Base-by-base conservation (phyloP, 164 flowering plant species). In the Aristolochia contorta region DNA sequence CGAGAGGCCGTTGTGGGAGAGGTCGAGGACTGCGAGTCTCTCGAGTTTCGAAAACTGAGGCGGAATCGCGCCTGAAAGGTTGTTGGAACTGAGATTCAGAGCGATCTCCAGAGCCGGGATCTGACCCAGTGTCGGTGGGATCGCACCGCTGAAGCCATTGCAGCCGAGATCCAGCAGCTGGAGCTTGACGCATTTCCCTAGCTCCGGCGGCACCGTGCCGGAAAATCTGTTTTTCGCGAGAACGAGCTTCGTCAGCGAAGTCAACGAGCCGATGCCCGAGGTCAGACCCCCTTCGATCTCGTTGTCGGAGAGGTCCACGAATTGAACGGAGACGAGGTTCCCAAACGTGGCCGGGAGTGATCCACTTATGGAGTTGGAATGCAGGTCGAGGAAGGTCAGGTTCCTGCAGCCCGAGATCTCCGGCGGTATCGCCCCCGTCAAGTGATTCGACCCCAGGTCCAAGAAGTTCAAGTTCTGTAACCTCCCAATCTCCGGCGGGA, bases 401-500 rank as follows among this genome's bases (percentile, higher is more conserved):
- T 57, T 79, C 56, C 60, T 64, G 57, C 96, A 93, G 54, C 77
- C 78, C 2, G 87, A 75, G 22, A 93, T 67, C 12, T 87, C 65
- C 8, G 74, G 72, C 55, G 99, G 99, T 27, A 90, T 80, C 18
- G 52, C 67, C 51, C 99, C 96, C 10, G 72, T 71, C 16, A 94
- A 71, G 43, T 56, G 77, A 56, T 94, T 94, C 25, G 73, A 68
- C 67, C 92, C 79, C 71, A 94, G 63, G 66, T 91, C 99, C 10
- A 91, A 43, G 61, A 90, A 88, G 72, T 84, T 82, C 67, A 94
- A 60, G 52, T 27, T 75, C 66, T 69, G 78, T 69, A 94, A 66
- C 14, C 63, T 77, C 45, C 96, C 93, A 24, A 91, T 83, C 80
- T 94, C 91, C 2, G 82, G 65, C 64, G 99, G 99, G 72, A 94